Percentiles rank a stretch among this genome's conserved stretches.
phyloP scores from a whole-genome alignment of 2,329 filamentous ascomycete genomes.

The Aspergillus udagawae region DNA sequence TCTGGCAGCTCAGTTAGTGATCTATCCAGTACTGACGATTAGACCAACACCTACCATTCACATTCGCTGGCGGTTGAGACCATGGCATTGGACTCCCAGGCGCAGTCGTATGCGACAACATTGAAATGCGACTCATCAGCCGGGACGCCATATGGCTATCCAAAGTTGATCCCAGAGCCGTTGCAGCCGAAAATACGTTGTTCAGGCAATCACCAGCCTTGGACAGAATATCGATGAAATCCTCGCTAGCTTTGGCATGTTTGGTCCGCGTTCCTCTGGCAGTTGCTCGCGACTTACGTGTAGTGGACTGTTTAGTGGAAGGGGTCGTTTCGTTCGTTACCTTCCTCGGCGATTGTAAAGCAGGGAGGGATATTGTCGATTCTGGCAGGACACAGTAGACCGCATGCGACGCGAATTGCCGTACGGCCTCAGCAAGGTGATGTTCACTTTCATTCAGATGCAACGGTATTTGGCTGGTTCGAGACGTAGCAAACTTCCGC shows the following conservation, averaged over 20 bases:
- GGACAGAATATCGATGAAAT: slow-evolving; percentile 35
- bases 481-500: slow-evolving; percentile 27
- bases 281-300: slow-evolving; percentile 25
- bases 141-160: slow-evolving; percentile 37
- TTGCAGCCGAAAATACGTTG: slow-evolving; percentile 29
- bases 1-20: slow-evolving; percentile 26
- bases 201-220: slow-evolving; percentile 33
- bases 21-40: not conserved
- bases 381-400: slow-evolving; percentile 88
- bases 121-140: slow-evolving; percentile 39
- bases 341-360: slow-evolving; percentile 47
- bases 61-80: slow-evolving; percentile 32
- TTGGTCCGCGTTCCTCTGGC: slow-evolving; percentile 24
- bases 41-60: slow-evolving; percentile 31
- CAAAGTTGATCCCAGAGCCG: slow-evolving; percentile 35
- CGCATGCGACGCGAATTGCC: slow-evolving; percentile 66
- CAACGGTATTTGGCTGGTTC: slow-evolving; percentile 61
- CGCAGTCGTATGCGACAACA: slow-evolving; percentile 40
- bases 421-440: slow-evolving; percentile 36
- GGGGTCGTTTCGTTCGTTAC: slow-evolving; percentile 34
- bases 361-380: slow-evolving; percentile 83
- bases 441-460: slow-evolving; percentile 36
- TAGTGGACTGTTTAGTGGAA: slow-evolving; percentile 22
- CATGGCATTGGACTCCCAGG: slow-evolving; percentile 23
- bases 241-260: slow-evolving; percentile 27